Evolutionary conservation across 306 rosid species (phyloP).

Genomic region (Castanea sativa): DNA sequence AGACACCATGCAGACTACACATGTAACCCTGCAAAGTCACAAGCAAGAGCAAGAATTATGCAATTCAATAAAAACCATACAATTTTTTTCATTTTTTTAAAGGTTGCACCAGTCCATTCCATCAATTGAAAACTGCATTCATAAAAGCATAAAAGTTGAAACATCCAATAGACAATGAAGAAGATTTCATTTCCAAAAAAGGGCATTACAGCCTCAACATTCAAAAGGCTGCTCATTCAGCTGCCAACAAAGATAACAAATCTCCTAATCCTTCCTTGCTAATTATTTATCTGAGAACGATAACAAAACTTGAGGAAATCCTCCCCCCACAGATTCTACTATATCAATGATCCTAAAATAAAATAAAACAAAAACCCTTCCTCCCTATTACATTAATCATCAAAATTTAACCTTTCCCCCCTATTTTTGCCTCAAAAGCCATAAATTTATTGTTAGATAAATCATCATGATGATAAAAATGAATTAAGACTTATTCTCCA

Average conservation of each 20-base stretch:
- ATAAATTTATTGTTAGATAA: conserved; percentile 30
- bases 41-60: conserved; percentile 1
- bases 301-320: conserved; percentile 23
- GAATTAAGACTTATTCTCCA: conserved; percentile 44
- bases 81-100: no score
- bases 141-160: not conserved
- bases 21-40: not conserved
- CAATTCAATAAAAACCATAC: conserved; percentile 7
- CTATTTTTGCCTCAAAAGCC: conserved; percentile 9
- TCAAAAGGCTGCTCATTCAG: conserved; percentile 20
- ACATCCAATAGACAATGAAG: not conserved
- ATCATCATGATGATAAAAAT: not conserved
- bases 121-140: not conserved
- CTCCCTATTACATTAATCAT: conserved; percentile 19
- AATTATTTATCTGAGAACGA: conserved; percentile 19
- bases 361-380: not conserved
- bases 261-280: not conserved
- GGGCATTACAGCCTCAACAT: conserved; percentile 8
- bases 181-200: not conserved
- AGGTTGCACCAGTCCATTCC: not conserved
- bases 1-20: conserved; percentile 8
- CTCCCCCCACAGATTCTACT: conserved; percentile 23
- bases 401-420: not conserved
- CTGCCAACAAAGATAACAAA: conserved; percentile 20
- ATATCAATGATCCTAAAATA: conserved; percentile 5